These are phyloP conservation scores for Phaffia tasmanica DNA, from an alignment of 768 basidiomycete species.

Conservation along the genomic window DNA sequence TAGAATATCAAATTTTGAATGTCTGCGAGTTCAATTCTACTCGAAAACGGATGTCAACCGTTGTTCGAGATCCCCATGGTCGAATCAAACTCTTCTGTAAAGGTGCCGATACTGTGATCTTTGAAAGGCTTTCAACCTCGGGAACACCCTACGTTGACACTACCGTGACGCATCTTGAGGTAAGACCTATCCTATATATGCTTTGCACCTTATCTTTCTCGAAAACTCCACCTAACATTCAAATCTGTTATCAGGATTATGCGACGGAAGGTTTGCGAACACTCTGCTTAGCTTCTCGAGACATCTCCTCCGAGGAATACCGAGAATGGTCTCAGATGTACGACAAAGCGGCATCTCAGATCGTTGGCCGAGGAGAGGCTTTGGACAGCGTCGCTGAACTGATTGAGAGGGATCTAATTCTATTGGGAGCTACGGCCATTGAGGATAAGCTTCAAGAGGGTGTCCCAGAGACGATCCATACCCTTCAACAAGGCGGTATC, in stretches of 20 bases:
- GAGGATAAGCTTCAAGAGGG: slow-evolving; percentile 98
- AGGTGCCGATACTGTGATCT: slow-evolving; percentile 94
- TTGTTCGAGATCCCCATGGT: slow-evolving; percentile 76
- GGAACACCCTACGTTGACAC: slow-evolving; percentile 74
- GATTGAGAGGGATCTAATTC: slow-evolving; percentile 84
- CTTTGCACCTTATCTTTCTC: background rate
- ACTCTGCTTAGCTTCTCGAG: slow-evolving; percentile 88
- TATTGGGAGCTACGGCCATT: slow-evolving; percentile 93
- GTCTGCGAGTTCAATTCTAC: slow-evolving; percentile 99
- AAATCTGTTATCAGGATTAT: slow-evolving; percentile 53
- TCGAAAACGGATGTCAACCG: slow-evolving; percentile 93
- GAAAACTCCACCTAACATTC: background rate
- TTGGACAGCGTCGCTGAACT: slow-evolving; percentile 88
- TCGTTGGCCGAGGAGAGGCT: slow-evolving; percentile 80
- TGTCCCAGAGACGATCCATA: slow-evolving; percentile 95
- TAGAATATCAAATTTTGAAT: slow-evolving; percentile 84
- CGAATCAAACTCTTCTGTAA: slow-evolving; percentile 92
- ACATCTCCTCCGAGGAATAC: slow-evolving; percentile 84
- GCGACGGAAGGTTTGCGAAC: slow-evolving; percentile 95
- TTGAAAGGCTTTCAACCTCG: slow-evolving; percentile 62
- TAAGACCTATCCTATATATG: slow-evolving; percentile 35
- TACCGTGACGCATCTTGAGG: slow-evolving; percentile 83
- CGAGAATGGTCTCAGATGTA: slow-evolving; percentile 77
- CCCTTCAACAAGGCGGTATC: slow-evolving; percentile 93
- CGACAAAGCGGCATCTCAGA: slow-evolving; percentile 82